Evolutionary conservation across 1,284 basidiomycete species (phyloP).

Genomic region (Flammula alnicola): DNA sequence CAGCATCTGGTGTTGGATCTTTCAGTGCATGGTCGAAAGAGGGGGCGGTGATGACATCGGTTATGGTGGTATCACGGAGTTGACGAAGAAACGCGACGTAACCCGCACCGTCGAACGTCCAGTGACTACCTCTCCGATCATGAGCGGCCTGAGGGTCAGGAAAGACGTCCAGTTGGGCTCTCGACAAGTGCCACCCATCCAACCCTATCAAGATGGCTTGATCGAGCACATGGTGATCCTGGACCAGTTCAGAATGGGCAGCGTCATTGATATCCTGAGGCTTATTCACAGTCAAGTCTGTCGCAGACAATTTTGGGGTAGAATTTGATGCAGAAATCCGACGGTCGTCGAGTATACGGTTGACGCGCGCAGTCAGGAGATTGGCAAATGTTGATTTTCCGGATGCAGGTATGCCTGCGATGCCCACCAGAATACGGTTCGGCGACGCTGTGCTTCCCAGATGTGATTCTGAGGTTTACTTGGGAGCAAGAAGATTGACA

Average conservation of each 20-base stretch:
- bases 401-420: conserved; percentile 82
- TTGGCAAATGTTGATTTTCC: conserved; percentile 80
- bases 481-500: conserved; percentile 2
- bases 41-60: conserved; percentile 59
- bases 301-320: too few relatives aligned
- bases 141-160: conserved; percentile 75
- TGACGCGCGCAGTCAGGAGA: conserved; percentile 55
- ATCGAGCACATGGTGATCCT: not conserved
- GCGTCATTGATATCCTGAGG: conserved; percentile 5
- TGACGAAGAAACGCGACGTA: conserved; percentile 70
- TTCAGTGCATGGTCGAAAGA: conserved; percentile 79
- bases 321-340: too few relatives aligned
- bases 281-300: too few relatives aligned
- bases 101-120: conserved; percentile 68
- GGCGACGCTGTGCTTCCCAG: conserved; percentile 52
- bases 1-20: conserved; percentile 60
- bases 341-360: conserved; percentile 38
- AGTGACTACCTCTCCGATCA: conserved; percentile 70
- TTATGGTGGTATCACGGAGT: conserved; percentile 45
- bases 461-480: conserved; percentile 12
- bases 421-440: conserved; percentile 72
- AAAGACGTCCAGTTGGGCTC: conserved; percentile 68
- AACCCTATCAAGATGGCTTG: conserved; percentile 69
- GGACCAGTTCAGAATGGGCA: conserved; percentile 15
- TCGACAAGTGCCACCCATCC: conserved; percentile 86